A percentile compares a stretch with the other conserved stretches of the same genome.
These are phyloP conservation scores for Kuraishia capsulata DNA, from an alignment of 805 yeast genomes.

Conservation along the genomic window DNA sequence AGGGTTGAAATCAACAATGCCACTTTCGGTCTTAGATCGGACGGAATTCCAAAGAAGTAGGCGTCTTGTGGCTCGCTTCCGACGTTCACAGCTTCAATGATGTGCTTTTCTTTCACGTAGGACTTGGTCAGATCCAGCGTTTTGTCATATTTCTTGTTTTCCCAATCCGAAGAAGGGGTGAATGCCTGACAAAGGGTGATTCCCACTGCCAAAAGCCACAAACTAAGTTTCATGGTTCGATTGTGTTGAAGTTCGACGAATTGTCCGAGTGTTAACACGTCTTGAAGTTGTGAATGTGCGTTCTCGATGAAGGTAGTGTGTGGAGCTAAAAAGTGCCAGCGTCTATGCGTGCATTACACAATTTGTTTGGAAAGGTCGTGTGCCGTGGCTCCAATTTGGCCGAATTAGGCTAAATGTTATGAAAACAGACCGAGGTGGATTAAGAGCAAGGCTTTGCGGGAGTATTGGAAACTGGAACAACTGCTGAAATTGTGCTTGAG, in stretches of 20 bases:
- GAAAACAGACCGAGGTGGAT: no score
- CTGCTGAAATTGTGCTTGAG: no score
- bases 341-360: no score
- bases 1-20: conserved; percentile 15
- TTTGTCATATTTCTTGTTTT: conserved; percentile 47
- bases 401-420: no score
- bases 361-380: no score
- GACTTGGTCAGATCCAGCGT: conserved; percentile 56
- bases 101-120: conserved; percentile 52
- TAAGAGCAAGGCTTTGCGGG: no score
- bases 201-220: not conserved
- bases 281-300: not conserved
- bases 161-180: conserved; percentile 27
- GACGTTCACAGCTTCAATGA: conserved; percentile 50
- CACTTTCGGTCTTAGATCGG: conserved; percentile 19
- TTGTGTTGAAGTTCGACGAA: not conserved
- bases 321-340: not conserved
- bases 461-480: no score
- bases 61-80: conserved; percentile 41
- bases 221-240: not conserved
- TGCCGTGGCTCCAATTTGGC: no score
- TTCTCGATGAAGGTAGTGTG: not conserved
- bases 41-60: conserved; percentile 55
- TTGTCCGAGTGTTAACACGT: not conserved
- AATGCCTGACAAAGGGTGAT: not conserved